Conservation (phyloP, 164 flowering plant genomes). For the Sedum album region DNA sequence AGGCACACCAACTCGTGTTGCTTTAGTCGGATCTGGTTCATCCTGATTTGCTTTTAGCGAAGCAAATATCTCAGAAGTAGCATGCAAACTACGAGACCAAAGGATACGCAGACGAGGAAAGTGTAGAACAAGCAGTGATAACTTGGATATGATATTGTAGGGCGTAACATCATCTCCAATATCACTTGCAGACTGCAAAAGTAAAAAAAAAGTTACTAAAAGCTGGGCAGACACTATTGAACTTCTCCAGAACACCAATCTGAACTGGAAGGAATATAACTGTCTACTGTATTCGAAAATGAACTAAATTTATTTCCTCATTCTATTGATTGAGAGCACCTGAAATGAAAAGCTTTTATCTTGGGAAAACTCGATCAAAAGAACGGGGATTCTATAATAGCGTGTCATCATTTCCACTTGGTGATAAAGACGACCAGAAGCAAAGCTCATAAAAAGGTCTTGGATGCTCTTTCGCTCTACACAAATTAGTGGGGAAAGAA, state of each 20-base stretch:
- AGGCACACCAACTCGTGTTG: slow-evolving; percentile 90
- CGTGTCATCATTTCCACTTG: slow-evolving; percentile 92
- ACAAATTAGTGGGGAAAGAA: slow-evolving; percentile 88
- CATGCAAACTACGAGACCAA: slow-evolving; percentile 98
- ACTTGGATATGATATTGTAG: slow-evolving; percentile 77
- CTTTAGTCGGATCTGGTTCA: slow-evolving; percentile 85
- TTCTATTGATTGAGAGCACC: slow-evolving; percentile 30
- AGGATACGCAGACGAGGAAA: slow-evolving; percentile 90
- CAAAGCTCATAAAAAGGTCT: slow-evolving; percentile 87
- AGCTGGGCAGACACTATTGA: not conserved
- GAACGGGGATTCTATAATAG: slow-evolving; percentile 85
- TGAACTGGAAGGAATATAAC: too few species aligned
- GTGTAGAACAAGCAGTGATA: slow-evolving; percentile 80
- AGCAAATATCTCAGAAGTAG: slow-evolving; percentile 93
- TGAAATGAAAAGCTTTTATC: slow-evolving; percentile 98
- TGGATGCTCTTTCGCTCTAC: slow-evolving; percentile 94
- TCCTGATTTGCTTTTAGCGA: slow-evolving; percentile 92
- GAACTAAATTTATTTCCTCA: not conserved
- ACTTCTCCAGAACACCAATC: not conserved
- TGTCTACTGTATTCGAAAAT: not conserved
- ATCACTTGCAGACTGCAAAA: slow-evolving; percentile 87
- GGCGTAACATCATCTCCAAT: slow-evolving; percentile 94
- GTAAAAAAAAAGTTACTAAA: not conserved
- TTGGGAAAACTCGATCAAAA: slow-evolving; percentile 92
- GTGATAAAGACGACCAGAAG: slow-evolving; percentile 90